Percentiles rank a stretch among this genome's conserved stretches.
Conservation (phyloP, 345 rosid genomes). For the Microcos paniculata region DNA sequence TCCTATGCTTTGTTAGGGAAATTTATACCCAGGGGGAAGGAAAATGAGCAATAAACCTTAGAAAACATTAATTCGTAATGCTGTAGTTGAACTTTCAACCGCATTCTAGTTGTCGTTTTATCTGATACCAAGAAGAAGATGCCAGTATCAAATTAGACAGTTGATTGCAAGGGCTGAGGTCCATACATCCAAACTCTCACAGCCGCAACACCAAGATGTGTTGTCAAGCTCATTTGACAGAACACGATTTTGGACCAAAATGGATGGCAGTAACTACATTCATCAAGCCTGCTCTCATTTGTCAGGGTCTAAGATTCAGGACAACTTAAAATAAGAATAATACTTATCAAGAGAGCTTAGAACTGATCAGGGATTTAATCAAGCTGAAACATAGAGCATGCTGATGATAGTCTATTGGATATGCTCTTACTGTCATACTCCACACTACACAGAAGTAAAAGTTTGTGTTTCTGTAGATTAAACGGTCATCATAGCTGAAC, state of each 20-base stretch:
- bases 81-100: no score
- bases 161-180: background rate
- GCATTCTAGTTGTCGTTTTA: no score
- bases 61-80: background rate
- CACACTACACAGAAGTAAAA: no score
- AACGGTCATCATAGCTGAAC: no score
- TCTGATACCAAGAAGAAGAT: background rate
- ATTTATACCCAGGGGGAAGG: background rate
- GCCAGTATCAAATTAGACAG: background rate
- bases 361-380: background rate
- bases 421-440: no score
- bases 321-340: no score
- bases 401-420: no score
- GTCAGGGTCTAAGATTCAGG: constrained; percentile 53
- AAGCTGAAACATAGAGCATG: background rate
- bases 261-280: constrained; percentile 39
- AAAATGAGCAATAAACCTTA: no score
- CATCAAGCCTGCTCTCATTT: constrained; percentile 71
- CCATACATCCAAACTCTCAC: constrained; percentile 79
- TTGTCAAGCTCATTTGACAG: background rate
- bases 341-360: background rate
- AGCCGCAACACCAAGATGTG: constrained; percentile 82
- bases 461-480: no score
- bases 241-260: no score
- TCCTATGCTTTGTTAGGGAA: constrained; percentile 46